Evolutionary conservation across 1,284 basidiomycete species (phyloP).

Genomic region (Spongispora temasekensis): DNA sequence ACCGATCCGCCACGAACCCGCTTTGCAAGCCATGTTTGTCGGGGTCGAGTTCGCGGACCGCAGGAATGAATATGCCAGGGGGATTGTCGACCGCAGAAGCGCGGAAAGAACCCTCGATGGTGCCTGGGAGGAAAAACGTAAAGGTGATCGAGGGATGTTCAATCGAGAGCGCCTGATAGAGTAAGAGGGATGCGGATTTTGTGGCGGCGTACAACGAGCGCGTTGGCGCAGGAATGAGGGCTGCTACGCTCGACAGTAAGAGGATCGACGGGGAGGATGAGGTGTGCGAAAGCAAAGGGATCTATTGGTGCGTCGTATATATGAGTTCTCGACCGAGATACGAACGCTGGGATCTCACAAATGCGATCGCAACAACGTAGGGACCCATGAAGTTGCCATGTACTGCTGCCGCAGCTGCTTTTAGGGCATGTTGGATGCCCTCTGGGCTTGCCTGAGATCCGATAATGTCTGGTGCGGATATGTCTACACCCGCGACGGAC

Average conservation of each 20-base stretch:
- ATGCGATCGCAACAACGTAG: conserved; percentile 61
- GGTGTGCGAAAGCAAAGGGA: conserved; percentile 73
- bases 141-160: conserved; percentile 72
- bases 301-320: conserved; percentile 42
- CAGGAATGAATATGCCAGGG: conserved; percentile 19
- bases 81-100: conserved; percentile 73
- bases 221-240: conserved; percentile 83
- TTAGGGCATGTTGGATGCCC: conserved; percentile 52
- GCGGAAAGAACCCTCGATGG: conserved; percentile 79
- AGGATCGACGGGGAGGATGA: conserved; percentile 76
- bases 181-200: conserved; percentile 78
- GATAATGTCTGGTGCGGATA: conserved; percentile 35
- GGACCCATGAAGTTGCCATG: conserved; percentile 68
- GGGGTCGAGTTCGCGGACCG: conserved; percentile 51
- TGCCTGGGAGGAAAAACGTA: conserved; percentile 58
- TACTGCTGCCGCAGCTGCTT: conserved; percentile 55
- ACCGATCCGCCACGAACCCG: conserved; percentile 54
- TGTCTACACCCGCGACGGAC: conserved; percentile 65
- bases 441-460: conserved; percentile 44
- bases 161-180: conserved; percentile 78
- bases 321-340: neutral
- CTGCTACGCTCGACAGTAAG: conserved; percentile 80
- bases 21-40: conserved; percentile 57
- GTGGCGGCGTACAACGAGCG: conserved; percentile 84
- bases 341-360: conserved; percentile 49